Percentiles rank a stretch among this genome's conserved stretches.
Evolutionary conservation across 1,139 yeast genomes (phyloP).

Genomic region (Wickerhamomyces sp.): DNA sequence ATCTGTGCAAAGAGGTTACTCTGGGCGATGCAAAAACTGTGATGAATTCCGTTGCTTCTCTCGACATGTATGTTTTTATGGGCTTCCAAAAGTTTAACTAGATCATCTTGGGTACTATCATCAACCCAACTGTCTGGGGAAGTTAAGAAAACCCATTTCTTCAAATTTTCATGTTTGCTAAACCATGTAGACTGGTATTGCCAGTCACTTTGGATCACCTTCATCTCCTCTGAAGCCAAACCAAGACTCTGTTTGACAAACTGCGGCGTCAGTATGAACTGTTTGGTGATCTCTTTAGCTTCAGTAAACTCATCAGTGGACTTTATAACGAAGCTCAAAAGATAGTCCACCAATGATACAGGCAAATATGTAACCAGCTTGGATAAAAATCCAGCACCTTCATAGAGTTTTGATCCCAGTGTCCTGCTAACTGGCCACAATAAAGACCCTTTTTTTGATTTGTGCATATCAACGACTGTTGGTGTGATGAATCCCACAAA

Average conservation of each 20-base stretch:
- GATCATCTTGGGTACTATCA: constrained; percentile 39
- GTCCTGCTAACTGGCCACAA: constrained; percentile 31
- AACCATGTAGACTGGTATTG: constrained; percentile 48
- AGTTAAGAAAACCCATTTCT: constrained; percentile 56
- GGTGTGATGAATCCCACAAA: constrained; percentile 64
- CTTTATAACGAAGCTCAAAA: constrained; percentile 24
- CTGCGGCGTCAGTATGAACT: constrained; percentile 36
- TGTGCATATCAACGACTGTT: constrained; percentile 52
- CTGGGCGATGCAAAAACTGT: constrained; percentile 55
- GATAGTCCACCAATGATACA: background rate
- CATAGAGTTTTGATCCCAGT: constrained; percentile 28
- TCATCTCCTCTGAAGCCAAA: constrained; percentile 57
- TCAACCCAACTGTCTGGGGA: constrained; percentile 59
- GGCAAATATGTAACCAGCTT: constrained; percentile 11
- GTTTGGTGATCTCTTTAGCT: constrained; percentile 36
- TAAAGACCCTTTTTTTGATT: constrained; percentile 44
- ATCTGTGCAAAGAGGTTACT: constrained; percentile 46
- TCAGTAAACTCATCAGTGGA: constrained; percentile 27
- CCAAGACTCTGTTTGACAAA: constrained; percentile 49
- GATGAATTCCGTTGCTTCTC: constrained; percentile 38
- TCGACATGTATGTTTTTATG: constrained; percentile 32
- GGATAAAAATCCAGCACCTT: constrained; percentile 12
- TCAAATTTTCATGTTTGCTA: constrained; percentile 24
- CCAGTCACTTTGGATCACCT: constrained; percentile 38
- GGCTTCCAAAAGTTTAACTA: constrained; percentile 34